Conservation (phyloP, 345 rosid genomes). For the Pugionium dolabratum region DNA sequence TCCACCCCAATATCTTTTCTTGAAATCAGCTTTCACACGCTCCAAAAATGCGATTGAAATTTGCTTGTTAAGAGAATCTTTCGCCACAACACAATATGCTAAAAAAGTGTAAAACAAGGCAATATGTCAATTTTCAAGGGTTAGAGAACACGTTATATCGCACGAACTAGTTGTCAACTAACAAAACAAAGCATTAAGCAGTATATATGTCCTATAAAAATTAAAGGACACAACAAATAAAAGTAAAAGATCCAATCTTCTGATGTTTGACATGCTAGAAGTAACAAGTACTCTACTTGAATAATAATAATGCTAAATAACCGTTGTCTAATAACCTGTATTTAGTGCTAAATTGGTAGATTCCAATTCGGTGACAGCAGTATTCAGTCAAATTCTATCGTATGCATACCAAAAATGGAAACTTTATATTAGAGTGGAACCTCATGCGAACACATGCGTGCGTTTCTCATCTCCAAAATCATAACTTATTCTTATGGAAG, state of each 20-base stretch:
- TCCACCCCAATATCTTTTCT: conserved; percentile 90
- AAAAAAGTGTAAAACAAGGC: conserved; percentile 34
- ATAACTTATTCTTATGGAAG: not conserved
- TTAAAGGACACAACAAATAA: not conserved
- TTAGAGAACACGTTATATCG: no score
- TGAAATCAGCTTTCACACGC: conserved; percentile 90
- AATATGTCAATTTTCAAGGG: conserved; percentile 24
- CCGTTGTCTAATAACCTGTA: not conserved
- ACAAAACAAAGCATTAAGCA: conserved; percentile 5
- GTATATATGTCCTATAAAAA: not conserved
- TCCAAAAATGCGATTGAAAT: conserved; percentile 90
- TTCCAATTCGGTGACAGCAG: not conserved
- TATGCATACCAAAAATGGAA: conserved; percentile 2
- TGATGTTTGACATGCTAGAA: not conserved
- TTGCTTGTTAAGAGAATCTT: conserved; percentile 87
- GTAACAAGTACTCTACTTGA: not conserved
- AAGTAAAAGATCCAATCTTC: not conserved
- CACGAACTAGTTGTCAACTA: not conserved
- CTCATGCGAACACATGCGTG: not conserved
- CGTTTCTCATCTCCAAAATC: not conserved
- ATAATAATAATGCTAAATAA: not conserved
- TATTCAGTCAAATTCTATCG: conserved; percentile 12
- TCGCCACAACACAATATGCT: conserved; percentile 98
- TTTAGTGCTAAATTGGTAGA: not conserved
- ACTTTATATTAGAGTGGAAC: not conserved